A percentile compares a stretch with the other conserved stretches of the same genome.
phyloP scores from a whole-genome alignment of 805 yeast species.

The Zygosaccharomyces siamensis region DNA sequence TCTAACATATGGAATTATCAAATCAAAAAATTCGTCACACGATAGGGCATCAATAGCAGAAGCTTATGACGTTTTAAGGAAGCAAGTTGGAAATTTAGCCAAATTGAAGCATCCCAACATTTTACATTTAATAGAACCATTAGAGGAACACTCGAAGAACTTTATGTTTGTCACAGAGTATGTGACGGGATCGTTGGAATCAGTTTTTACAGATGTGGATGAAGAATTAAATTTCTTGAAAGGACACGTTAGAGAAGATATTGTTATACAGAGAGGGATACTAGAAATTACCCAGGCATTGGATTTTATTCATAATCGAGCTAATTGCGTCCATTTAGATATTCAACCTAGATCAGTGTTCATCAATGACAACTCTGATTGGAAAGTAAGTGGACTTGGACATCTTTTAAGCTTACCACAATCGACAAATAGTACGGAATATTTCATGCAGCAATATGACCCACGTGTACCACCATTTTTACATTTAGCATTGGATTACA shows the following conservation, averaged over 20 bases:
- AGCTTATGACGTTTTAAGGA: conserved; percentile 62
- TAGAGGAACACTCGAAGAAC: conserved; percentile 78
- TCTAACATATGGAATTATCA: conserved; percentile 45
- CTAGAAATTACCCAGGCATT: conserved; percentile 73
- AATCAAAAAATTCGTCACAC: conserved; percentile 36
- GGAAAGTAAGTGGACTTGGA: conserved; percentile 84
- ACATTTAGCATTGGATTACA: conserved; percentile 63
- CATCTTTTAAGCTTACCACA: conserved; percentile 43
- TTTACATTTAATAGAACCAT: conserved; percentile 75
- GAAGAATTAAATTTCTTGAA: conserved; percentile 30
- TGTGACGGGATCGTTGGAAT: conserved; percentile 51
- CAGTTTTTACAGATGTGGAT: conserved; percentile 36
- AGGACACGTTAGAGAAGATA: conserved; percentile 56
- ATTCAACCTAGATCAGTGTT: conserved; percentile 72
- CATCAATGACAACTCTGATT: conserved; percentile 80
- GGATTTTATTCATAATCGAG: conserved; percentile 74
- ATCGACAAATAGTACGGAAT: conserved; percentile 52
- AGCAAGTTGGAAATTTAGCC: conserved; percentile 66
- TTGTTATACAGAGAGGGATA: conserved; percentile 76
- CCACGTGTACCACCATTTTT: conserved; percentile 71
- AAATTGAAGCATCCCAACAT: conserved; percentile 87
- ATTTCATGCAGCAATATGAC: conserved; percentile 64
- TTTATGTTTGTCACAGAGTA: conserved; percentile 83
- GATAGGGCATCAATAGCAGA: conserved; percentile 47
- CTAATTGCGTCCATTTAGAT: conserved; percentile 71